phyloP scores from a whole-genome alignment of 768 basidiomycete species.

The Wakefieldia striispora region DNA sequence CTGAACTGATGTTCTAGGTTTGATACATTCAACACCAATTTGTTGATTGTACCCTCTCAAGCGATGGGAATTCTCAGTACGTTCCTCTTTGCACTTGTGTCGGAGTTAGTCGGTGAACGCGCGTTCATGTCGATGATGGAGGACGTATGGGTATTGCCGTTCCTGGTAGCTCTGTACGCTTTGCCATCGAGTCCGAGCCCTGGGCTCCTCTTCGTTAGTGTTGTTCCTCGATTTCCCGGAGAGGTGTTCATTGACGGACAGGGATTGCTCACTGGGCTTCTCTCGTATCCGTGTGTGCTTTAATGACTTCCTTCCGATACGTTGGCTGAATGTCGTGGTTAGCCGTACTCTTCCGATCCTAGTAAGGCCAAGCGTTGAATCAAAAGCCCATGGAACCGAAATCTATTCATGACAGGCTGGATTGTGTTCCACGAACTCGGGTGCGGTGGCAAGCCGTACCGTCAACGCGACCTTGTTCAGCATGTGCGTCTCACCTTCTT shows the following conservation, averaged over 20 bases:
- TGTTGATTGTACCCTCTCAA: slow-evolving; percentile 57
- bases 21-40: slow-evolving; percentile 56
- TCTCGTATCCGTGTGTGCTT: slow-evolving; percentile 41
- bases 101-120: slow-evolving; percentile 54
- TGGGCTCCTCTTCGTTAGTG: slow-evolving; percentile 51
- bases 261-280: slow-evolving; percentile 44
- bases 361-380: slow-evolving; percentile 12
- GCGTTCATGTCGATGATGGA: slow-evolving; percentile 51
- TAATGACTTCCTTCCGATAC: background rate
- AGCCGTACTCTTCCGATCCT: slow-evolving; percentile 52
- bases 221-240: background rate
- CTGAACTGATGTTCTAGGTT: slow-evolving; percentile 38
- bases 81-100: slow-evolving; percentile 47
- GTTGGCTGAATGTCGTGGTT: slow-evolving; percentile 1
- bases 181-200: slow-evolving; percentile 48
- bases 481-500: slow-evolving; percentile 32
- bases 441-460: slow-evolving; percentile 57
- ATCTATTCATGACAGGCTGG: slow-evolving; percentile 33
- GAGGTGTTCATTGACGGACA: slow-evolving; percentile 13
- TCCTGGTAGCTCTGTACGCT: slow-evolving; percentile 53
- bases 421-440: slow-evolving; percentile 62
- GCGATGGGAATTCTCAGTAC: slow-evolving; percentile 52
- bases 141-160: slow-evolving; percentile 60
- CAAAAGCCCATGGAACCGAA: background rate
- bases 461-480: slow-evolving; percentile 61